phyloP scores from a whole-genome alignment of 257 asterid genomes.

The Solanum neorickii region DNA sequence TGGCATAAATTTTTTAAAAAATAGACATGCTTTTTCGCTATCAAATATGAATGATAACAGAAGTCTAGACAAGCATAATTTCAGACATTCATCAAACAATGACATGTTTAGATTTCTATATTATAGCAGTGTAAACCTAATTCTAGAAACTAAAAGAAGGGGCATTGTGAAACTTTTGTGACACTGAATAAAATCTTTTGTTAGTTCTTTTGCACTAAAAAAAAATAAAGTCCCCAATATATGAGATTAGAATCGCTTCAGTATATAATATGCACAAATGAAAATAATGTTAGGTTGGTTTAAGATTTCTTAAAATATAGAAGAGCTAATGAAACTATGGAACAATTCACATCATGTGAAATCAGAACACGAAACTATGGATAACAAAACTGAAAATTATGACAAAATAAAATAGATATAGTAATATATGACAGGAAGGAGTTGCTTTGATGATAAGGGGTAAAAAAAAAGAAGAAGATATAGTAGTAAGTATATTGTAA shows the following conservation, averaged over 20 bases:
- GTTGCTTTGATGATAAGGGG: neutral
- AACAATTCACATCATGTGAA: neutral
- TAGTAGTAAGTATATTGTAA: neutral
- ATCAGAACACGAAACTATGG: neutral
- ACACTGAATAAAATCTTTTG: neutral
- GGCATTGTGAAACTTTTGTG: slow-evolving; percentile 23
- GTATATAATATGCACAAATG: neutral
- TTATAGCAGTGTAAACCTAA: neutral
- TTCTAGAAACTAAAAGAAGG: neutral
- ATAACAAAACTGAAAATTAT: neutral
- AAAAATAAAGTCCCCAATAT: neutral
- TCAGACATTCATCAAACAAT: neutral
- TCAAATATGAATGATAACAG: neutral
- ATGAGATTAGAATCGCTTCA: neutral
- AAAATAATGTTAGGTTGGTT: neutral
- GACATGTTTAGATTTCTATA: neutral
- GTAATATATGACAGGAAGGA: neutral
- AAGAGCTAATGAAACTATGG: neutral
- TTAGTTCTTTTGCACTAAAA: neutral
- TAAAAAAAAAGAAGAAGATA: neutral
- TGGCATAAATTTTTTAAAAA: neutral
- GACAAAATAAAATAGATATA: neutral
- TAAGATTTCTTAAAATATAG: neutral
- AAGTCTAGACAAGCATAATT: neutral
- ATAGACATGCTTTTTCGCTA: neutral